Percentiles rank a stretch among this genome's conserved stretches.
phyloP scores from a whole-genome alignment of 108 stramenopile genomes.

The Skeletonema menzelii region DNA sequence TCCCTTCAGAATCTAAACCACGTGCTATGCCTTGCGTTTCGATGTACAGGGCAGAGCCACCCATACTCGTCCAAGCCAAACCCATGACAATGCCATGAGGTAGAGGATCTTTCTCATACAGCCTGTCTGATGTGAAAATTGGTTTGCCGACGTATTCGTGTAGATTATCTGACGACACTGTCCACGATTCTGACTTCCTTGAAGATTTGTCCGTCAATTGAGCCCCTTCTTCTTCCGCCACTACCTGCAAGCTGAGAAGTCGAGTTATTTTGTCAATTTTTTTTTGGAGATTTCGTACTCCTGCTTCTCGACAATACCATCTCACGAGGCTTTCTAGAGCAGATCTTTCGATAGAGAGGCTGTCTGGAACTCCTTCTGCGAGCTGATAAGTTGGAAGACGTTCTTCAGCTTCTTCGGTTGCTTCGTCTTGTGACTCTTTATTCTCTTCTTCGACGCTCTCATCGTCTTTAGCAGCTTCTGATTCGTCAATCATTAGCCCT shows the following conservation, averaged over 20 bases:
- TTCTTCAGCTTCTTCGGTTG: neutral
- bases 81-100: slow-evolving; percentile 98
- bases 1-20: slow-evolving; percentile 66
- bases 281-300: slow-evolving; percentile 95
- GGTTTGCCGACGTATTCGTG: slow-evolving; percentile 95
- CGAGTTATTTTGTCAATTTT: slow-evolving; percentile 94
- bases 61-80: slow-evolving; percentile 96
- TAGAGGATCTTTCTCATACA: slow-evolving; percentile 89
- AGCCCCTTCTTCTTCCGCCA: slow-evolving; percentile 84
- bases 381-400: slow-evolving; percentile 44
- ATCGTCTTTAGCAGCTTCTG: slow-evolving; percentile 23
- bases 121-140: slow-evolving; percentile 87
- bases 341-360: slow-evolving; percentile 63
- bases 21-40: slow-evolving; percentile 92
- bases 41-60: slow-evolving; percentile 95
- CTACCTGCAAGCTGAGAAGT: slow-evolving; percentile 85
- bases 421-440: slow-evolving; percentile 14
- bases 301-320: slow-evolving; percentile 98
- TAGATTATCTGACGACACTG: slow-evolving; percentile 70
- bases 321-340: slow-evolving; percentile 92
- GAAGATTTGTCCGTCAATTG: slow-evolving; percentile 73
- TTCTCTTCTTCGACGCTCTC: slow-evolving; percentile 22
- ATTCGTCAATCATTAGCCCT: slow-evolving; percentile 76
- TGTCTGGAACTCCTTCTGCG: slow-evolving; percentile 62
- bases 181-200: slow-evolving; percentile 73